Evolutionary conservation across 2,329 filamentous ascomycete species (phyloP).

Genomic region (Neofusicoccum parvum): DNA sequence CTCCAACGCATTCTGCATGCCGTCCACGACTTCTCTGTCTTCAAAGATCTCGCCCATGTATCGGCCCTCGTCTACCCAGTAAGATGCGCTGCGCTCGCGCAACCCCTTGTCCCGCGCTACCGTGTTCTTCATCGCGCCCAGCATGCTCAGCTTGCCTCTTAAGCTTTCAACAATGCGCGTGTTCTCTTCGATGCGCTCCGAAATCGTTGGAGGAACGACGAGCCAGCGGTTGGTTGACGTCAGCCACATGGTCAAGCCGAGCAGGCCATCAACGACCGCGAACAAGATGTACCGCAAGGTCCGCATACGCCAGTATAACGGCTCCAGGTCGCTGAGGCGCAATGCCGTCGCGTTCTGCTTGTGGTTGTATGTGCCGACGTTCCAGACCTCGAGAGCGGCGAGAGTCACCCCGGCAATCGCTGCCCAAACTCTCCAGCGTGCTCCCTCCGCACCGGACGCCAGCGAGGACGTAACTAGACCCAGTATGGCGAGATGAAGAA

Average conservation of each 20-base stretch:
- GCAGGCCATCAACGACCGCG: slow-evolving; percentile 62
- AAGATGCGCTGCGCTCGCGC: slow-evolving; percentile 65
- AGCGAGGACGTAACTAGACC: slow-evolving; percentile 72
- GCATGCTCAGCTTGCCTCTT: slow-evolving; percentile 69
- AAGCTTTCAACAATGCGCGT: slow-evolving; percentile 60
- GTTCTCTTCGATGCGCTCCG: slow-evolving; percentile 66
- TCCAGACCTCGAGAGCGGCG: slow-evolving; percentile 66
- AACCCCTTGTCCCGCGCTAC: slow-evolving; percentile 72
- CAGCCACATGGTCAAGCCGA: slow-evolving; percentile 72
- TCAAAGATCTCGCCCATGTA: slow-evolving; percentile 76
- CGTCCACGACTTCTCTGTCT: slow-evolving; percentile 72
- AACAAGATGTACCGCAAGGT: slow-evolving; percentile 66
- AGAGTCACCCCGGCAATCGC: slow-evolving; percentile 63
- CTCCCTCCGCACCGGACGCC: slow-evolving; percentile 64
- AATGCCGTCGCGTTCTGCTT: slow-evolving; percentile 64
- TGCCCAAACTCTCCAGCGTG: slow-evolving; percentile 71
- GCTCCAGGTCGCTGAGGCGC: slow-evolving; percentile 63
- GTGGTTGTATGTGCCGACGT: slow-evolving; percentile 66
- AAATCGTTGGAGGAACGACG: slow-evolving; percentile 60
- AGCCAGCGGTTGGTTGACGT: slow-evolving; percentile 81
- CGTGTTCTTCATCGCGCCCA: slow-evolving; percentile 79
- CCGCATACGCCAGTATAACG: slow-evolving; percentile 71
- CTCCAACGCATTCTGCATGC: slow-evolving; percentile 67
- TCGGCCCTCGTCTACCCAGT: slow-evolving; percentile 79
- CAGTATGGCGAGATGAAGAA: slow-evolving; percentile 73